These are phyloP conservation scores for Leptomonas seymouri DNA, from an alignment of 208 protist genomes.

Conservation along the genomic window DNA sequence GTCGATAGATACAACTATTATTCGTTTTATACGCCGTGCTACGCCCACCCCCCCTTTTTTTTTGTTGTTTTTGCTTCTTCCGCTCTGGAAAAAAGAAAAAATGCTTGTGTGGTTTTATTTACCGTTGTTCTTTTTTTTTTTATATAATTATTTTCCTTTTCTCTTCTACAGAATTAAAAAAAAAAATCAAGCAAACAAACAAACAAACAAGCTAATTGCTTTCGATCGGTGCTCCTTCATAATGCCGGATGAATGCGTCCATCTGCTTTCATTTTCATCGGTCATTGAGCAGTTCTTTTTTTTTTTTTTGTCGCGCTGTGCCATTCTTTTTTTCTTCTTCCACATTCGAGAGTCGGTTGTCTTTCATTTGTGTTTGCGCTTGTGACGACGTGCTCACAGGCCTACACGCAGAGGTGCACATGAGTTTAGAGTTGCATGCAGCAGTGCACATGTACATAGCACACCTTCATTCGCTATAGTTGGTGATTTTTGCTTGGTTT, in stretches of 20 bases:
- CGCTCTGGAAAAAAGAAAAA: too few relatives aligned
- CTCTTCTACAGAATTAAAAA: background rate
- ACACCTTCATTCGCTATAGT: too few relatives aligned
- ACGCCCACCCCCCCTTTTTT: background rate
- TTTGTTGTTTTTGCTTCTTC: background rate
- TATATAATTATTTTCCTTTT: constrained; percentile 9
- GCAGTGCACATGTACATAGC: too few relatives aligned
- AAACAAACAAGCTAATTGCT: background rate
- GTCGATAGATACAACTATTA: background rate
- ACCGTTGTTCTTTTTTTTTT: too few relatives aligned
- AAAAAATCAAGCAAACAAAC: background rate
- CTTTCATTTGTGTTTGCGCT: constrained; percentile 12
- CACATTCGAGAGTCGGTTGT: background rate
- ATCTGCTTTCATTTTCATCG: constrained; percentile 5
- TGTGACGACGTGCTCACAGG: too few relatives aligned
- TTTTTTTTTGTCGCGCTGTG: too few relatives aligned
- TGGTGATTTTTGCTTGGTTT: background rate
- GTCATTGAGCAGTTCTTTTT: constrained; percentile 1
- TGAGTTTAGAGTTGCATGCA: too few relatives aligned
- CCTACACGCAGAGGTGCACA: too few relatives aligned
- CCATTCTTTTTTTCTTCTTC: too few relatives aligned
- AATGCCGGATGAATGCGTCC: too few relatives aligned
- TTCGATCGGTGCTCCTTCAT: too few relatives aligned
- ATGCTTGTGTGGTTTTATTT: too few relatives aligned
- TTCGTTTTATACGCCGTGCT: background rate